Conservation (phyloP, 78 protist species). For the Dictyostelium purpureum region DNA sequence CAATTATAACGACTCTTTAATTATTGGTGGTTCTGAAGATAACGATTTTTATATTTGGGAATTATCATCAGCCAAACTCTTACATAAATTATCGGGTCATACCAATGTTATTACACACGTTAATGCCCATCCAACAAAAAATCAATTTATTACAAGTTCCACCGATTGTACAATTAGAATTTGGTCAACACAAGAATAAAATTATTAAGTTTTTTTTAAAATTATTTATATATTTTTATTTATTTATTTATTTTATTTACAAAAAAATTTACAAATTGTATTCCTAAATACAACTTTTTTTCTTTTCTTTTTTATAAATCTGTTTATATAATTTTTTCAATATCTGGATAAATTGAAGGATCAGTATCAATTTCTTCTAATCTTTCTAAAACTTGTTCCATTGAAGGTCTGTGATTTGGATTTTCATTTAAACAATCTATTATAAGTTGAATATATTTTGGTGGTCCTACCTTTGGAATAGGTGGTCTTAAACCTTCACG, state of each 20-base stretch:
- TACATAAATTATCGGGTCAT: conserved; percentile 26
- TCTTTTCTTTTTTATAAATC: no score
- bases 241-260: background rate
- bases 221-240: no score
- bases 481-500: conserved; percentile 70
- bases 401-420: conserved; percentile 52
- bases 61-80: background rate
- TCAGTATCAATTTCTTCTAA: conserved; percentile 28
- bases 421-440: conserved; percentile 72
- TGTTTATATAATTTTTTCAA: no score
- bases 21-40: conserved; percentile 78
- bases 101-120: background rate
- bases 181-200: background rate
- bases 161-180: conserved; percentile 41
- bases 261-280: background rate
- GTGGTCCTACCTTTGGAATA: conserved; percentile 23
- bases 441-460: conserved; percentile 7
- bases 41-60: conserved; percentile 56
- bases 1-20: conserved; percentile 43
- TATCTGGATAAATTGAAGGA: no score
- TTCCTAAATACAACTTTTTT: no score
- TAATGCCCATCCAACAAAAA: conserved; percentile 65
- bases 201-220: no score
- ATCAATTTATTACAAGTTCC: conserved; percentile 44
- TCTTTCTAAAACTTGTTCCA: conserved; percentile 46